Conservation (phyloP, 2,329 filamentous ascomycete species). For the Alternaria alternata region DNA sequence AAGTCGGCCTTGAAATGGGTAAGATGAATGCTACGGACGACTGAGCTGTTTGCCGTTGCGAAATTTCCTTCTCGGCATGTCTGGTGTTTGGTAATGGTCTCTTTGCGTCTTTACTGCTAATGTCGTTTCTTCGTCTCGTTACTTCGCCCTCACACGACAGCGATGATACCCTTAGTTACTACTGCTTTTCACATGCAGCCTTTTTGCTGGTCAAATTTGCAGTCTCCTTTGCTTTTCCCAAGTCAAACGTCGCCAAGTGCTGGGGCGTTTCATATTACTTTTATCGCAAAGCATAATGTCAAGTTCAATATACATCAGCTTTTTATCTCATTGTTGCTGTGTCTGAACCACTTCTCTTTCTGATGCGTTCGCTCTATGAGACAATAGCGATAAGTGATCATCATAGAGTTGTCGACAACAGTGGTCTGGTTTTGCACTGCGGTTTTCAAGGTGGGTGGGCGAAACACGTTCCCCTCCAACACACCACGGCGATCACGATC, state of each 20-base stretch:
- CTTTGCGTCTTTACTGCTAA: not conserved
- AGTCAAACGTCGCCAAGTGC: constrained; percentile 19
- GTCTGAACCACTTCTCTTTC: not conserved
- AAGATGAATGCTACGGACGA: constrained; percentile 32
- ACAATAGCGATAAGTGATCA: not conserved
- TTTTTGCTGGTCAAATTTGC: constrained; percentile 1
- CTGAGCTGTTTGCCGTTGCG: not conserved
- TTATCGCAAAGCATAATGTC: not conserved
- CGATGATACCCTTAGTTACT: not conserved
- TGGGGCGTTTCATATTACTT: constrained; percentile 11
- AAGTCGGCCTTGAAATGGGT: constrained; percentile 40
- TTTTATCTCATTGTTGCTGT: not conserved
- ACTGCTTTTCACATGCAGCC: not conserved
- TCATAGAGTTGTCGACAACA: not conserved
- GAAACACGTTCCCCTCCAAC: too few relatives aligned
- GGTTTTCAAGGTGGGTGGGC: too few relatives aligned
- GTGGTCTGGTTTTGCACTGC: not conserved
- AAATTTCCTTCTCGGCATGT: not conserved
- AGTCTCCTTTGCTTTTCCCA: not conserved
- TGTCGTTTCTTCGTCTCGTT: not conserved
- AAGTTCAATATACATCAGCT: not conserved
- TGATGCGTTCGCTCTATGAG: not conserved
- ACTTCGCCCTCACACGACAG: not conserved
- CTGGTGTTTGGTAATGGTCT: not conserved
- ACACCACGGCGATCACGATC: not conserved